A percentile compares a stretch with the other conserved stretches of the same genome.
phyloP scores from a whole-genome alignment of 1,139 yeast genomes.

The Yamadazyma atmosphaerica region DNA sequence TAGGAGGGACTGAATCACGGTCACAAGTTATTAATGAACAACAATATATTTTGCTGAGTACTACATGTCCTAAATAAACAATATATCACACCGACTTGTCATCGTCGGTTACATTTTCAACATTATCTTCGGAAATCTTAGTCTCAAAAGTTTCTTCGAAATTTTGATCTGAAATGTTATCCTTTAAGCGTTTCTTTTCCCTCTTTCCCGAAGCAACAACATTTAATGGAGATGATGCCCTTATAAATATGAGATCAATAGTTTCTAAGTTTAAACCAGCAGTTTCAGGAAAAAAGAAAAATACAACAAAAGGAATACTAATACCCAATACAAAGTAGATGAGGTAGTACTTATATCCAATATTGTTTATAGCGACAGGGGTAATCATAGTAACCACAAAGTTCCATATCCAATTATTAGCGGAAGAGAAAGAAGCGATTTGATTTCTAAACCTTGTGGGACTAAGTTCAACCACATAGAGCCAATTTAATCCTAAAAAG shows the following conservation, averaged over 20 bases:
- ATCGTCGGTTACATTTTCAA: too few relatives aligned
- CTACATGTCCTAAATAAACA: too few relatives aligned
- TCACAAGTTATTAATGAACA: too few relatives aligned
- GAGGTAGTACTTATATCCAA: conserved; percentile 29
- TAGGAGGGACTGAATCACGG: too few relatives aligned
- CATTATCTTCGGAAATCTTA: too few relatives aligned
- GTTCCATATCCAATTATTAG: conserved; percentile 34
- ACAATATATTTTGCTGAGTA: too few relatives aligned
- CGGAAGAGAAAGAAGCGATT: conserved; percentile 31
- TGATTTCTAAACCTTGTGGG: conserved; percentile 32
- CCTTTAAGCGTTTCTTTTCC: too few relatives aligned
- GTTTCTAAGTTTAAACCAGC: conserved; percentile 58
- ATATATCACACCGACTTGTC: too few relatives aligned
- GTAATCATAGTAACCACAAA: conserved; percentile 43
- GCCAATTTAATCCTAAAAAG: conserved; percentile 35
- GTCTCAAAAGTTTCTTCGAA: too few relatives aligned
- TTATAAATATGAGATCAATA: conserved; percentile 58
- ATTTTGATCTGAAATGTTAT: too few relatives aligned
- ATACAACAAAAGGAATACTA: conserved; percentile 51
- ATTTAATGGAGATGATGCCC: too few relatives aligned
- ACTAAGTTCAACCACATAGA: conserved; percentile 34
- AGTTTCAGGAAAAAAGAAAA: conserved; percentile 59
- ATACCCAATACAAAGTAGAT: conserved; percentile 39
- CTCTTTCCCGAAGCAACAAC: too few relatives aligned
- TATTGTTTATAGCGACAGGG: conserved; percentile 29